Evolutionary conservation across 2,329 filamentous ascomycete species (phyloP), one percentile per base, ranked within the genome.

Genomic region (Chaetomiaceae sp.): DNA sequence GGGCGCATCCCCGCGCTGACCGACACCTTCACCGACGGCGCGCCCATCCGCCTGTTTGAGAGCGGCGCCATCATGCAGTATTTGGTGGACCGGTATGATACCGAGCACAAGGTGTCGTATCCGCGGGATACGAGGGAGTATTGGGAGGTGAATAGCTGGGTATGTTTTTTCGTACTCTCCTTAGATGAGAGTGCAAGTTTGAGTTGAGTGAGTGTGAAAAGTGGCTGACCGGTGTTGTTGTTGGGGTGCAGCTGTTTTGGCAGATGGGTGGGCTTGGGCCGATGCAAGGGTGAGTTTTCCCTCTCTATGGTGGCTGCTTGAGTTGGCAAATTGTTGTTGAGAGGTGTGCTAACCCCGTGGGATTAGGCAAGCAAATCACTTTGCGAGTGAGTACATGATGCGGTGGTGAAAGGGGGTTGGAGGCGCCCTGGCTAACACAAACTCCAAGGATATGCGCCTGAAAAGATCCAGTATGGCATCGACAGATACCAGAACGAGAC

Each of bases 1-100:
- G 90, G 90, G 57, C 86, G 90, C 59, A 95, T 96, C 61, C 91
- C 90, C 4, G 90, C 90, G 51, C 63, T 96, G 44, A 93, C 87
- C 7, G 90, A 96, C 69, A 87, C 76, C 6, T 85, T 87, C 66
- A 74, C 75, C 5, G 84, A 93, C 66, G 87, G 88, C 59, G 73
- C 86, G 66, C 73, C 74, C 30, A 89, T 95, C 65, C 77, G 79
- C 51, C 67, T 96, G 16, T 96, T 95, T 64, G 90, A 96, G 70
- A 87, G 82, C 56, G 89, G 88, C 51, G 81, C 85, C 57, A 93
- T 95, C 65, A 74, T 95, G 71, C 82, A 90, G 68, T 95, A 96
- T 66, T 78, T 96, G 5, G 82, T 86, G 16, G 86, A 90, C 46
- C 79, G 82, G 53, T 95, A 95, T 66, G 89, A 95, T 68, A 77